Evolutionary conservation across 2,329 filamentous ascomycete species (phyloP).

Genomic region (Claviceps pazoutovae): DNA sequence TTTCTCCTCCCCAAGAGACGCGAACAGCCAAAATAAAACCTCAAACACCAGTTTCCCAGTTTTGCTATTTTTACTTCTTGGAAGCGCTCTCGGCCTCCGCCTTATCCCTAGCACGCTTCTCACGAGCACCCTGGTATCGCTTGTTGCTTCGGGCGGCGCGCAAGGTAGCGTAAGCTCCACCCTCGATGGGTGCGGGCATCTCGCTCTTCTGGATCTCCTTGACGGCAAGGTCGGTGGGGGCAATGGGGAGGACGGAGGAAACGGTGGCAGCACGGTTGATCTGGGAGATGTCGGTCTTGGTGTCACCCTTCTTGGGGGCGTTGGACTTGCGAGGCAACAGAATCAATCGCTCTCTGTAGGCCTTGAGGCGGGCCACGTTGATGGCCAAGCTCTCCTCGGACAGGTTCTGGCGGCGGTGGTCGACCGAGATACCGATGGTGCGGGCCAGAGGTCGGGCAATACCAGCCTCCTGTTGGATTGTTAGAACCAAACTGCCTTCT

Average conservation of each 20-base stretch:
- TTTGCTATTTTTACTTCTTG: slow-evolving; percentile 60
- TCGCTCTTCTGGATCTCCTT: slow-evolving; percentile 71
- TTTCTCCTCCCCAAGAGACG: slow-evolving; percentile 20
- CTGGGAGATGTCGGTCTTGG: slow-evolving; percentile 64
- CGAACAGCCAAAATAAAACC: slow-evolving; percentile 24
- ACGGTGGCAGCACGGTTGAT: slow-evolving; percentile 40
- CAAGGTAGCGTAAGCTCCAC: slow-evolving; percentile 77
- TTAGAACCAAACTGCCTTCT: slow-evolving; percentile 13
- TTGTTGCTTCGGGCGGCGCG: slow-evolving; percentile 73
- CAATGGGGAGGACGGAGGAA: slow-evolving; percentile 54
- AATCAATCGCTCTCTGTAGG: slow-evolving; percentile 91
- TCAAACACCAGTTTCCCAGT: slow-evolving; percentile 25
- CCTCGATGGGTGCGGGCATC: slow-evolving; percentile 59
- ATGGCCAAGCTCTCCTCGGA: slow-evolving; percentile 85
- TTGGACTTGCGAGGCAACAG: slow-evolving; percentile 93
- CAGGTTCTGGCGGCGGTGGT: slow-evolving; percentile 92
- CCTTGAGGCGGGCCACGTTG: slow-evolving; percentile 97
- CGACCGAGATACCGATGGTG: slow-evolving; percentile 95
- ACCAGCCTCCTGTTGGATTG: slow-evolving; percentile 61
- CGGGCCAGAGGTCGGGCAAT: slow-evolving; percentile 88
- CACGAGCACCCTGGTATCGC: slow-evolving; percentile 67
- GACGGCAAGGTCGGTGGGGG: slow-evolving; percentile 49
- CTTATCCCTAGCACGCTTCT: slow-evolving; percentile 87
- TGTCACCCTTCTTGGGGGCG: slow-evolving; percentile 87
- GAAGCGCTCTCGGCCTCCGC: slow-evolving; percentile 62